These are phyloP conservation scores for Xylaria sp. DNA, from an alignment of 2,329 filamentous ascomycete species.

Conservation along the genomic window DNA sequence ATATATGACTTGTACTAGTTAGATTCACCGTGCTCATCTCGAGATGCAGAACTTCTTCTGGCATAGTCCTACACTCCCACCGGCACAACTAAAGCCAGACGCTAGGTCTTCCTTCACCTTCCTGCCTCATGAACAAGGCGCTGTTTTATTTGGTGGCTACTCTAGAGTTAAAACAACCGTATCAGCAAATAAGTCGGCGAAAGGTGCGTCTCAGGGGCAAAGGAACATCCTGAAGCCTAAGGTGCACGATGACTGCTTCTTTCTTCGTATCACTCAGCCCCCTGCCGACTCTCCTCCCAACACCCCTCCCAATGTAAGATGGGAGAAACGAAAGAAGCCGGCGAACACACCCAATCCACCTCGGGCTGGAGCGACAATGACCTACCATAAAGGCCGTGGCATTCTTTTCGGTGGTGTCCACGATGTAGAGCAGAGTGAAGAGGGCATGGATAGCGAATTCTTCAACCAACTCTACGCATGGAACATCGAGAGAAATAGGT, in stretches of 20 bases:
- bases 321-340: slow-evolving; percentile 92
- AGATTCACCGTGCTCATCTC: slow-evolving; percentile 15
- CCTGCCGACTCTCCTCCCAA: slow-evolving; percentile 65
- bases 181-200: slow-evolving; percentile 63
- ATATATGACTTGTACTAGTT: background rate
- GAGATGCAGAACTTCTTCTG: slow-evolving; percentile 71
- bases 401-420: slow-evolving; percentile 95
- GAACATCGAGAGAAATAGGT: slow-evolving; percentile 94
- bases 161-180: slow-evolving; percentile 80
- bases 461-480: slow-evolving; percentile 91
- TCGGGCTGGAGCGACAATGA: slow-evolving; percentile 90
- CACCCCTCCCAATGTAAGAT: slow-evolving; percentile 73
- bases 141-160: slow-evolving; percentile 91
- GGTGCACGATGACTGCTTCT: slow-evolving; percentile 95
- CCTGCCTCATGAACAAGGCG: slow-evolving; percentile 85
- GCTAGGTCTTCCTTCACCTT: slow-evolving; percentile 89
- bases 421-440: slow-evolving; percentile 87
- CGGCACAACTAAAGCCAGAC: slow-evolving; percentile 85
- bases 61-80: slow-evolving; percentile 74
- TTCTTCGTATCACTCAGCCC: slow-evolving; percentile 78
- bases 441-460: slow-evolving; percentile 96
- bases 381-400: slow-evolving; percentile 88
- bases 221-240: slow-evolving; percentile 81
- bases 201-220: slow-evolving; percentile 62
- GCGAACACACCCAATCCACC: slow-evolving; percentile 84